Evolutionary conservation across 1,284 basidiomycete species (phyloP).

Genomic region (Boletus albobrunnescens): DNA sequence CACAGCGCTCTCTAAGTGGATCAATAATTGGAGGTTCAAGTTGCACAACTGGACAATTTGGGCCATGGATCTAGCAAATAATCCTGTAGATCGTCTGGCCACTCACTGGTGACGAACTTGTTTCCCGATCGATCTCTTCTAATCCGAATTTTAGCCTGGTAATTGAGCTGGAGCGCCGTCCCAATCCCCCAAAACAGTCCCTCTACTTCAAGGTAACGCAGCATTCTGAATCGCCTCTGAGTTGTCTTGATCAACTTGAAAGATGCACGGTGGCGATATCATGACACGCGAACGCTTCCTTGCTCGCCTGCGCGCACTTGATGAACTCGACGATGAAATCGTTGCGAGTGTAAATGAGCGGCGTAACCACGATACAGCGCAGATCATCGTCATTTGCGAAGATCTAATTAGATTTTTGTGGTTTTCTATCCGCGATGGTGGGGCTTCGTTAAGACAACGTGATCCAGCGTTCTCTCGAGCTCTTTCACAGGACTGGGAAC

Average conservation of each 20-base stretch:
- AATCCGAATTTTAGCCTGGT: slow-evolving; percentile 18
- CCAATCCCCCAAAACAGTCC: slow-evolving; percentile 10
- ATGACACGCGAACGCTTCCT: slow-evolving; percentile 27
- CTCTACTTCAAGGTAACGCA: slow-evolving; percentile 22
- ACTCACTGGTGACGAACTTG: slow-evolving; percentile 11
- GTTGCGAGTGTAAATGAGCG: slow-evolving; percentile 24
- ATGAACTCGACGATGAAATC: slow-evolving; percentile 18
- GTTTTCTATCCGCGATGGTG: slow-evolving; percentile 31
- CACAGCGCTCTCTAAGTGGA: slow-evolving; percentile 23
- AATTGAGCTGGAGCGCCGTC: slow-evolving; percentile 19
- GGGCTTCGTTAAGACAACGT: slow-evolving; percentile 17
- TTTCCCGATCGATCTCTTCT: neutral
- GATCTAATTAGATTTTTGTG: slow-evolving; percentile 29
- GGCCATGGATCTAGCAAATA: slow-evolving; percentile 30
- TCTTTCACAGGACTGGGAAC: slow-evolving; percentile 25
- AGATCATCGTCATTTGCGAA: slow-evolving; percentile 30
- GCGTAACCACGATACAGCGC: slow-evolving; percentile 30
- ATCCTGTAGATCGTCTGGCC: slow-evolving; percentile 20
- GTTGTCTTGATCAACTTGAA: slow-evolving; percentile 1
- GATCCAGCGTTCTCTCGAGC: slow-evolving; percentile 18
- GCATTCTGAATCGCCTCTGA: neutral
- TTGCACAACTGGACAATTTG: slow-evolving; percentile 20
- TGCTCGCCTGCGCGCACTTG: slow-evolving; percentile 16
- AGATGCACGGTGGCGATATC: slow-evolving; percentile 30
- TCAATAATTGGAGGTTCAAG: slow-evolving; percentile 23